These are phyloP conservation scores for Mycena amicta DNA, from an alignment of 768 basidiomycete genomes.

Conservation along the genomic window DNA sequence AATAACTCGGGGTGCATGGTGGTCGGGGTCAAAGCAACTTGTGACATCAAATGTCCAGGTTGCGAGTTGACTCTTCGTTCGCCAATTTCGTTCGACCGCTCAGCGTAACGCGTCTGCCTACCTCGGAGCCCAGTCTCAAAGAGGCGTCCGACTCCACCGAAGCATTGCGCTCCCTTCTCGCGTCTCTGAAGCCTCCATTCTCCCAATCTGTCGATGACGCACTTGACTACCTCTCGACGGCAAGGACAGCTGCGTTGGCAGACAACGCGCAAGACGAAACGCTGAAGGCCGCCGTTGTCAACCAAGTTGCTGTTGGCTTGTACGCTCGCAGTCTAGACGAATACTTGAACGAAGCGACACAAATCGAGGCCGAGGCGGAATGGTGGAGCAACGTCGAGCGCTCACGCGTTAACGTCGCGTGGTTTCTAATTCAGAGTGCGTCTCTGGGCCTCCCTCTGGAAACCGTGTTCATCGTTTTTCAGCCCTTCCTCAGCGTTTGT, in stretches of 20 bases:
- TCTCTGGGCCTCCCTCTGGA: slow-evolving; percentile 15
- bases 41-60: slow-evolving; percentile 10
- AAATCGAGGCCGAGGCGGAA: slow-evolving; percentile 74
- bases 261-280: slow-evolving; percentile 38
- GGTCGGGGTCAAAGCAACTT: neutral
- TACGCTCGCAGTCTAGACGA: slow-evolving; percentile 69
- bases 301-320: slow-evolving; percentile 54
- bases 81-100: slow-evolving; percentile 41
- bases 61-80: slow-evolving; percentile 35
- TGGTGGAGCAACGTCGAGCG: slow-evolving; percentile 83
- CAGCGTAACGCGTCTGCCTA: slow-evolving; percentile 23
- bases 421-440: slow-evolving; percentile 83
- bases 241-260: neutral
- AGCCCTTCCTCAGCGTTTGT: slow-evolving; percentile 52
- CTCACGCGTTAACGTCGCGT: slow-evolving; percentile 54
- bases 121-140: slow-evolving; percentile 26
- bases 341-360: slow-evolving; percentile 65
- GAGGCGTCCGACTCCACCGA: slow-evolving; percentile 28
- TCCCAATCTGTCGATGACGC: slow-evolving; percentile 32
- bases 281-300: slow-evolving; percentile 46
- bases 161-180: slow-evolving; percentile 40
- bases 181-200: slow-evolving; percentile 37
- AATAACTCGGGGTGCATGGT: slow-evolving; percentile 39
- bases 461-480: slow-evolving; percentile 19
- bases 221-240: slow-evolving; percentile 29